Evolutionary conservation across 1,284 basidiomycete genomes (phyloP).

Genomic region (Volvariella volvacea): DNA sequence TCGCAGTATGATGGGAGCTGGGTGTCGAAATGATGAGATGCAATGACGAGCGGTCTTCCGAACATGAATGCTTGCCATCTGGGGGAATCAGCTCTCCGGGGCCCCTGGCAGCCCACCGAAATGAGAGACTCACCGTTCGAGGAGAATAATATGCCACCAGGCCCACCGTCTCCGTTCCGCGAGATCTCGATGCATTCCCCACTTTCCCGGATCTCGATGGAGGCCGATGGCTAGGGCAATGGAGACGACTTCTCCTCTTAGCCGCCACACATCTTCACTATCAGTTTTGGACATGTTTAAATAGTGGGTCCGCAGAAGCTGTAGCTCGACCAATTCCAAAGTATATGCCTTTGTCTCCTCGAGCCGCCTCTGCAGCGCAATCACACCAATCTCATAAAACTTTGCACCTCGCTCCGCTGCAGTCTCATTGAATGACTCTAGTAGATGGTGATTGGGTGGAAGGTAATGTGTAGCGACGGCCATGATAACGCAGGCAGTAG

Average conservation of each 20-base stretch:
- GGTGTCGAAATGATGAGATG: slow-evolving; percentile 76
- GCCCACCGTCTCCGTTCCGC: slow-evolving; percentile 77
- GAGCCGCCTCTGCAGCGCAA: slow-evolving; percentile 56
- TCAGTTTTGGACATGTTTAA: slow-evolving; percentile 66
- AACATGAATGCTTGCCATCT: slow-evolving; percentile 84
- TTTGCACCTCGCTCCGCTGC: slow-evolving; percentile 53
- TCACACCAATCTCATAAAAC: slow-evolving; percentile 62
- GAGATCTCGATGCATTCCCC: slow-evolving; percentile 56
- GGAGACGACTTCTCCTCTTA: slow-evolving; percentile 63
- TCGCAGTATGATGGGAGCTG: slow-evolving; percentile 62
- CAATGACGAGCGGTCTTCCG: slow-evolving; percentile 67
- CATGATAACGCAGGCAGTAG: slow-evolving; percentile 65
- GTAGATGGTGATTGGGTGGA: slow-evolving; percentile 53
- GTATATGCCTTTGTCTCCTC: slow-evolving; percentile 58
- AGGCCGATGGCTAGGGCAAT: slow-evolving; percentile 75
- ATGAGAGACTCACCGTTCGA: slow-evolving; percentile 51
- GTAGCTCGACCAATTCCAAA: slow-evolving; percentile 68
- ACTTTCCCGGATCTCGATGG: slow-evolving; percentile 73
- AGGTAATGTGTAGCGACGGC: slow-evolving; percentile 67
- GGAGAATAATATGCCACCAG: slow-evolving; percentile 78
- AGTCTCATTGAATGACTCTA: slow-evolving; percentile 38
- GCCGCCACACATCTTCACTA: slow-evolving; percentile 71
- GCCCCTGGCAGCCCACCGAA: neutral
- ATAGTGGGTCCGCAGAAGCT: slow-evolving; percentile 64
- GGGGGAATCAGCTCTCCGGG: slow-evolving; percentile 9